Conservation (phyloP, 805 yeast species). For the Starmerella tilneyi region DNA sequence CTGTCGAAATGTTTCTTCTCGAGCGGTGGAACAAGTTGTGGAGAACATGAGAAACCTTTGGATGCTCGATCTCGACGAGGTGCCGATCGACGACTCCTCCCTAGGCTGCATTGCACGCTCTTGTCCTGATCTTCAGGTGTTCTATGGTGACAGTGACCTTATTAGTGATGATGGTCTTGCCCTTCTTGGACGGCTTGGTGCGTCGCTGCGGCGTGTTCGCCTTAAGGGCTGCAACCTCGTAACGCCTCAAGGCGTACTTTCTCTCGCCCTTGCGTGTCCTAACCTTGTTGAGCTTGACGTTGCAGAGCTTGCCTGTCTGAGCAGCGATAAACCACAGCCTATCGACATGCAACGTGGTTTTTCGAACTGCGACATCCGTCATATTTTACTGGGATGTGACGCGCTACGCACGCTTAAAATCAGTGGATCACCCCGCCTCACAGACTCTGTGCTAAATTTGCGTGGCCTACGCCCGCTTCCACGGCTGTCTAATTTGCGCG, state of each 20-base stretch:
- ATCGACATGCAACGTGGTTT: neutral
- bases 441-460: conserved; percentile 60
- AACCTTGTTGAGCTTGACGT: conserved; percentile 81
- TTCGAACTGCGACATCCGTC: neutral
- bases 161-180: conserved; percentile 58
- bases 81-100: conserved; percentile 58
- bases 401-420: conserved; percentile 14
- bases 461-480: conserved; percentile 45
- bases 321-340: neutral
- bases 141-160: conserved; percentile 49
- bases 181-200: conserved; percentile 51
- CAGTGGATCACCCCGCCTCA: conserved; percentile 33
- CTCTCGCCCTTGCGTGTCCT: conserved; percentile 56
- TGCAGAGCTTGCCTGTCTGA: conserved; percentile 50
- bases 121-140: conserved; percentile 74
- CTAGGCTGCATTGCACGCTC: conserved; percentile 54
- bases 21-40: conserved; percentile 52
- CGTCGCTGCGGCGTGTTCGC: conserved; percentile 69
- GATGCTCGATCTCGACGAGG: conserved; percentile 80
- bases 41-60: conserved; percentile 60
- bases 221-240: conserved; percentile 61
- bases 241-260: conserved; percentile 50
- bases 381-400: conserved; percentile 8
- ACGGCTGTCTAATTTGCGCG: conserved; percentile 57
- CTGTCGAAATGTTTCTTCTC: conserved; percentile 54